Conservation (phyloP, 2,329 filamentous ascomycete genomes). For the Leptoxyphium fumago region DNA sequence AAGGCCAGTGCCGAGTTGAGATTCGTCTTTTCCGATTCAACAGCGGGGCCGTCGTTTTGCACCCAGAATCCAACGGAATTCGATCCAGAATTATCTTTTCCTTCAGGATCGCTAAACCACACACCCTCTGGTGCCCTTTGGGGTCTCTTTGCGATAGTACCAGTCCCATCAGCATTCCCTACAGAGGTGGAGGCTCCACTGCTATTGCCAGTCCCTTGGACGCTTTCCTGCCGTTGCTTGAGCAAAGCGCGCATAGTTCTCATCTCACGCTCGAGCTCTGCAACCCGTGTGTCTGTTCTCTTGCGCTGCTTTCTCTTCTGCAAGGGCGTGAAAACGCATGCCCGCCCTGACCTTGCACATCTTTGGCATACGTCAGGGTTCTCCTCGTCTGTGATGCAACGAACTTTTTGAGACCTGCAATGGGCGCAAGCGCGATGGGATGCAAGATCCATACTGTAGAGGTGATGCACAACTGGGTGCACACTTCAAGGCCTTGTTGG, state of each 20-base stretch:
- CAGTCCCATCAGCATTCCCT: neutral
- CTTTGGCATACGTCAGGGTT: constrained; percentile 23
- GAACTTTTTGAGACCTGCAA: constrained; percentile 29
- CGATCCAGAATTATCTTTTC: neutral
- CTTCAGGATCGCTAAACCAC: constrained; percentile 1
- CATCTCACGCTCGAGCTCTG: constrained; percentile 31
- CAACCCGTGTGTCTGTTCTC: constrained; percentile 30
- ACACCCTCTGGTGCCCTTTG: neutral
- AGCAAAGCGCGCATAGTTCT: constrained; percentile 25
- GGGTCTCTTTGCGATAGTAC: neutral
- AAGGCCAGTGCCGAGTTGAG: neutral
- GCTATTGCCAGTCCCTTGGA: neutral
- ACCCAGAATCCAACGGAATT: neutral
- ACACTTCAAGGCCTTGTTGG: too few species aligned
- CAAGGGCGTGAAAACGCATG: constrained; percentile 26
- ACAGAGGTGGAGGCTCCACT: neutral
- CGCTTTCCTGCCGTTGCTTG: constrained; percentile 13
- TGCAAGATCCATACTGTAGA: constrained; percentile 1
- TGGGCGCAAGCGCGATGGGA: constrained; percentile 27
- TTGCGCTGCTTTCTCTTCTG: constrained; percentile 30
- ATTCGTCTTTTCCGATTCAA: neutral
- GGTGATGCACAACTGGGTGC: too few species aligned
- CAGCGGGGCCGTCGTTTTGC: neutral
- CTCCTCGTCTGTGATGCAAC: constrained; percentile 22
- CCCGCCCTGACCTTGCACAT: constrained; percentile 25